phyloP scores from a whole-genome alignment of 1,139 yeast genomes.

The Eremothecium cymbalariae region DNA sequence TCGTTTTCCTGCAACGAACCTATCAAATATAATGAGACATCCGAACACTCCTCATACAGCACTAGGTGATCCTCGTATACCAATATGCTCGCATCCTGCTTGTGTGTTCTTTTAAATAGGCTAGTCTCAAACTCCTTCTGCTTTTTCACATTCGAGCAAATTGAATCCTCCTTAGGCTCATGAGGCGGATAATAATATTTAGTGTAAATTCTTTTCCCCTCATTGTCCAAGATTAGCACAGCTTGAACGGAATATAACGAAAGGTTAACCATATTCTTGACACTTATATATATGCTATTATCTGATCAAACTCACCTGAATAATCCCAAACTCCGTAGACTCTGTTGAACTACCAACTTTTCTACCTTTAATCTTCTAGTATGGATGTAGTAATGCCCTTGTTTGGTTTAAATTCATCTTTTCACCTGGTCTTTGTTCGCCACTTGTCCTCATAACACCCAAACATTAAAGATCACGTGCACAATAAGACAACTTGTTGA shows the following conservation, averaged over 20 bases:
- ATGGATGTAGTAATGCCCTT: background rate
- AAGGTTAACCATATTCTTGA: constrained; percentile 46
- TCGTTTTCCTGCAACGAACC: constrained; percentile 84
- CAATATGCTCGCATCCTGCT: constrained; percentile 72
- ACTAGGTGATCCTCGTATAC: constrained; percentile 71
- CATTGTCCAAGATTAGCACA: constrained; percentile 67
- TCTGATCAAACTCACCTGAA: constrained; percentile 14
- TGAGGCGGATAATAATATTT: constrained; percentile 75
- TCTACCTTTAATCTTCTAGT: constrained; percentile 1
- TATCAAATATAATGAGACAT: constrained; percentile 61
- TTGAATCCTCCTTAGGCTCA: constrained; percentile 18
- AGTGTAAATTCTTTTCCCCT: constrained; percentile 73
- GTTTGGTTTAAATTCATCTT: background rate
- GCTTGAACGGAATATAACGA: constrained; percentile 77
- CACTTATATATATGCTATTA: constrained; percentile 10
- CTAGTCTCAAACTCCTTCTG: constrained; percentile 72
- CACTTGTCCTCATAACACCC: constrained; percentile 6
- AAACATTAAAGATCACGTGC: constrained; percentile 1
- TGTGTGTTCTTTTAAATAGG: constrained; percentile 65
- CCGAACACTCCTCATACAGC: constrained; percentile 74
- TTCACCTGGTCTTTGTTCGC: background rate
- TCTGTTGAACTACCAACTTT: constrained; percentile 3
- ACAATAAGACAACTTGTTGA: too few relatives aligned
- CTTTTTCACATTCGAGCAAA: constrained; percentile 43
- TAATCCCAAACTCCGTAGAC: constrained; percentile 7